Percentiles rank a stretch among this genome's conserved stretches.
Evolutionary conservation across 352 stramenopile genomes (phyloP).

Genomic region (Ophiocytium majus): DNA sequence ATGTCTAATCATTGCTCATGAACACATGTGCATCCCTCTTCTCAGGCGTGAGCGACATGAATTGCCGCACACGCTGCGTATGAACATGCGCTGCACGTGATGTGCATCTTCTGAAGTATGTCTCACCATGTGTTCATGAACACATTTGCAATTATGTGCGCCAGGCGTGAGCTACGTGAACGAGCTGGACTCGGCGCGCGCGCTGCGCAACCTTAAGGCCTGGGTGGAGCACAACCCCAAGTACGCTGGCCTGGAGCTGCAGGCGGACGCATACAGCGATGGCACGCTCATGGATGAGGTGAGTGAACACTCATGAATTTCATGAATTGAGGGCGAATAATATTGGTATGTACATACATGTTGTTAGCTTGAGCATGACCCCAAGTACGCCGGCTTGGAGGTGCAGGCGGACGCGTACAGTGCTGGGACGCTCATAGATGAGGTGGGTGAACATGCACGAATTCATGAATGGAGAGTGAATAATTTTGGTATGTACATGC

Average conservation of each 20-base stretch:
- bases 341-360: no score
- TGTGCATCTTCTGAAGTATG: no score
- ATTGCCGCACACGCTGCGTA: no score
- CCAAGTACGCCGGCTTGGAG: slow-evolving; percentile 87
- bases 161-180: slow-evolving; percentile 94
- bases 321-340: no score
- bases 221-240: slow-evolving; percentile 96
- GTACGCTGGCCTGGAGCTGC: slow-evolving; percentile 80
- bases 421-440: slow-evolving; percentile 83
- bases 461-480: no score
- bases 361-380: slow-evolving; percentile 96
- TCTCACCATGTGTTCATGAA: no score
- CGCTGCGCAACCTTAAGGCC: slow-evolving; percentile 84
- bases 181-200: slow-evolving; percentile 86
- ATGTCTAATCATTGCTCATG: no score
- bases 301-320: no score
- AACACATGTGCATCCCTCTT: no score
- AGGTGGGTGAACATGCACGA: slow-evolving; percentile 67
- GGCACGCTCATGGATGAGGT: slow-evolving; percentile 86
- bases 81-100: no score
- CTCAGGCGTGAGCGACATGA: no score
- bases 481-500: no score
- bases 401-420: slow-evolving; percentile 75
- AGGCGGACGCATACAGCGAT: slow-evolving; percentile 79
- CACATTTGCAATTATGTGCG: slow-evolving; percentile 48